Base-by-base conservation (phyloP, 2,329 filamentous ascomycete species). In the Diaporthe australafricana region DNA sequence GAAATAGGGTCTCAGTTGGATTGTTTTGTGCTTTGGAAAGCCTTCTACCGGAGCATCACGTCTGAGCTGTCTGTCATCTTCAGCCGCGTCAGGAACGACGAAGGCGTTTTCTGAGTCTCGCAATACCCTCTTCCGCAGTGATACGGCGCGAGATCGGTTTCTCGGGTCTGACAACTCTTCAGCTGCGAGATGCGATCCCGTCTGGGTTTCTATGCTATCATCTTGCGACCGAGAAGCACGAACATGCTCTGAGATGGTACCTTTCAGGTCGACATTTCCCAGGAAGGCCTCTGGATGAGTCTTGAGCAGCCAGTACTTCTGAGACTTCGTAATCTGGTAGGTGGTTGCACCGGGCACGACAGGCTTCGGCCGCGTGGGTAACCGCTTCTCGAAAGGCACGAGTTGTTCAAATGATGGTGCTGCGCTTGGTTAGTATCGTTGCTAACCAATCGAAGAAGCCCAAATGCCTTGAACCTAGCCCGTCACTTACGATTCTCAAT, bases 111-210 rank as follows among this genome's bases (percentile, higher is more conserved):
- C 63, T 27, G 25, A 45, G n/a, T 70, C 55, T 57, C 62, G 73
- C 30, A 74, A 16, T 8, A 47, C 42, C 47, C 38, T 73, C 20
- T 48, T 63, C 8, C 72, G 47, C n/a, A 73, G 35, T 17, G 77
- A 78, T 1, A 70, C 74, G 40, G 75, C 56, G 40, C 68, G 77
- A 35, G 70, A 75, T 3, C 77, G 75, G 22, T 79, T 70, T 48
- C 80, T 83, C 22, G 81, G 73, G 74, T 89, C 83, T 1, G 82
- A 79, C 74, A 90, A 84, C 70, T 88, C 86, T 1, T 91, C 91
- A 35, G 89, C 82, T 2, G 87, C 86, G 27, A 94, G 83, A 5
- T 92, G 78, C 12, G 81, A 70, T 7, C 69, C 25, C 12, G 22
- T n/a, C n/a, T 72, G 35, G 16, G 5, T 40, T 42, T 22, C 20